Evolutionary conservation across 768 basidiomycete species (phyloP).

Genomic region (Xerocomus brunneocitrinus): DNA sequence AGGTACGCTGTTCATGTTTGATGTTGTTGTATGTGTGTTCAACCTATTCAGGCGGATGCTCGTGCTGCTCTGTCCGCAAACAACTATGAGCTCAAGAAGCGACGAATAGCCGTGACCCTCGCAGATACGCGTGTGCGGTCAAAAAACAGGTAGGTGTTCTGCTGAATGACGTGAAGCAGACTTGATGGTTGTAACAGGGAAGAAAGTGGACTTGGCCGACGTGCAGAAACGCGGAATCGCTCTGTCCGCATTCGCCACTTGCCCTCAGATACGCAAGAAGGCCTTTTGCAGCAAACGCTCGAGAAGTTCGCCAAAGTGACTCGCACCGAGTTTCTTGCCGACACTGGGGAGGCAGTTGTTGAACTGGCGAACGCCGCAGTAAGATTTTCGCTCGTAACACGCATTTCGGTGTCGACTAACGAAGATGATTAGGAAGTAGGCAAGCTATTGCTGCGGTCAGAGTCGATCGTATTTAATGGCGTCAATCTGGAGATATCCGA

Average conservation of each 20-base stretch:
- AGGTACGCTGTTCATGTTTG: slow-evolving; percentile 43
- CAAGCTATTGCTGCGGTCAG: slow-evolving; percentile 64
- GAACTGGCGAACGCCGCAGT: slow-evolving; percentile 67
- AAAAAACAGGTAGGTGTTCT: slow-evolving; percentile 43
- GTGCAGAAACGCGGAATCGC: slow-evolving; percentile 57
- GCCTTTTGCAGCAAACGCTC: slow-evolving; percentile 81
- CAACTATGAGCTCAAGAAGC: slow-evolving; percentile 83
- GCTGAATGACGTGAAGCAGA: background rate
- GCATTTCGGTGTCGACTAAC: background rate
- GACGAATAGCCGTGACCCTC: slow-evolving; percentile 85
- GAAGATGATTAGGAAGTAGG: slow-evolving; percentile 66
- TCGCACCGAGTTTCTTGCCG: slow-evolving; percentile 70
- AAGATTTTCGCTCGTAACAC: slow-evolving; percentile 20
- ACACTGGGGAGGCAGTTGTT: slow-evolving; percentile 55
- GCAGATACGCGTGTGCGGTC: slow-evolving; percentile 67
- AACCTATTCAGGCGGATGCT: slow-evolving; percentile 56
- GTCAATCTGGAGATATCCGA: slow-evolving; percentile 56
- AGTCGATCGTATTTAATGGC: slow-evolving; percentile 69
- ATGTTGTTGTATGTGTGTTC: background rate
- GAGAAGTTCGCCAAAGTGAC: slow-evolving; percentile 71
- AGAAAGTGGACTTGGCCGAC: slow-evolving; percentile 53
- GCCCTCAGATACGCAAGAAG: slow-evolving; percentile 79
- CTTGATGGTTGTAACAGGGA: slow-evolving; percentile 29
- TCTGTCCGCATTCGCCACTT: slow-evolving; percentile 76
- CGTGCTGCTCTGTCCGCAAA: slow-evolving; percentile 70